These are phyloP conservation scores for Apiotrichum porosum DNA, from an alignment of 1,284 basidiomycete species.

Conservation along the genomic window DNA sequence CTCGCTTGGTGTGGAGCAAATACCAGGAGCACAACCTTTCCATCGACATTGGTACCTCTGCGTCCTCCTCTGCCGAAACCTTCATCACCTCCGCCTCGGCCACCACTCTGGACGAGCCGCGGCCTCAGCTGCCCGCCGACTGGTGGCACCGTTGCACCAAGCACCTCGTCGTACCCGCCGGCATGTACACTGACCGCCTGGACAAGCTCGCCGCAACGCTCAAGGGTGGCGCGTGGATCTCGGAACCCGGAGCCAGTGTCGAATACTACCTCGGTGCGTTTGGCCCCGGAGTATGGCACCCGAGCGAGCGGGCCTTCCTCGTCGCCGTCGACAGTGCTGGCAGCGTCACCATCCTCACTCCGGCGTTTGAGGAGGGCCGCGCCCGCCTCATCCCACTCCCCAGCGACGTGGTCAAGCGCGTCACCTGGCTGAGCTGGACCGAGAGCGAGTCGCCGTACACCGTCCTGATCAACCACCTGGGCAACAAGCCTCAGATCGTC, in stretches of 20 bases:
- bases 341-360: slow-evolving; percentile 62
- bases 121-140: not conserved
- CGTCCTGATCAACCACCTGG: slow-evolving; percentile 54
- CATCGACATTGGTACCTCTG: not conserved
- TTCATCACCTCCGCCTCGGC: not conserved
- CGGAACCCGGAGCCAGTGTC: slow-evolving; percentile 68
- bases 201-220: slow-evolving; percentile 13
- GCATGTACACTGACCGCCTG: slow-evolving; percentile 15
- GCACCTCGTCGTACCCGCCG: slow-evolving; percentile 11
- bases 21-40: no score
- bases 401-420: slow-evolving; percentile 38
- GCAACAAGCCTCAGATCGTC: slow-evolving; percentile 46
- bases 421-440: slow-evolving; percentile 64
- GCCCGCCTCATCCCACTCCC: slow-evolving; percentile 58
- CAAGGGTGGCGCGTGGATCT: slow-evolving; percentile 47
- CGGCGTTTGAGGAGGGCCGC: slow-evolving; percentile 68
- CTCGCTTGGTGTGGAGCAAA: no score
- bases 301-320: slow-evolving; percentile 72
- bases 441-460: slow-evolving; percentile 68
- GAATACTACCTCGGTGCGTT: slow-evolving; percentile 70
- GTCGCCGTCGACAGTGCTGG: slow-evolving; percentile 54
- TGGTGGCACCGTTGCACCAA: slow-evolving; percentile 10
- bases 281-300: slow-evolving; percentile 55
- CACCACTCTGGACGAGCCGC: not conserved
- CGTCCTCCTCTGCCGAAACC: not conserved